These are phyloP conservation scores for Boeremia exigua DNA, from an alignment of 2,329 filamentous ascomycete genomes.

Conservation along the genomic window DNA sequence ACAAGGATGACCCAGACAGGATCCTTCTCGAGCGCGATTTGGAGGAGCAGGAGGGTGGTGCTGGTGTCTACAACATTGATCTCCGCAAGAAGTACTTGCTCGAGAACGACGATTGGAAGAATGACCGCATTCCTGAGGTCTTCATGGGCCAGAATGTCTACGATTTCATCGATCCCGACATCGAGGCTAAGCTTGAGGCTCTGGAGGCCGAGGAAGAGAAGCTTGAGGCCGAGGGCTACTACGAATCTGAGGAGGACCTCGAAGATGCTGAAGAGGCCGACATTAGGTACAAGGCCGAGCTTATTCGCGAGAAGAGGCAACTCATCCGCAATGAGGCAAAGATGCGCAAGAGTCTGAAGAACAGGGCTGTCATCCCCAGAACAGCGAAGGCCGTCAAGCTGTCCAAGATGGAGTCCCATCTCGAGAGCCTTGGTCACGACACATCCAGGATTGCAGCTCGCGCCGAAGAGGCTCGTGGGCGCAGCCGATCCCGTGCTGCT, in stretches of 20 bases:
- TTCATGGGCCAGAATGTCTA: slow-evolving; percentile 97
- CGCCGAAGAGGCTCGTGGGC: slow-evolving; percentile 75
- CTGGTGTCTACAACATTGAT: slow-evolving; percentile 95
- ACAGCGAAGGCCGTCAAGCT: slow-evolving; percentile 80
- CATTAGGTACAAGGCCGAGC: slow-evolving; percentile 85
- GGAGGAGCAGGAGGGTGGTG: slow-evolving; percentile 90
- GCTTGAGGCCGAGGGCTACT: slow-evolving; percentile 89
- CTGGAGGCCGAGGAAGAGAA: slow-evolving; percentile 96
- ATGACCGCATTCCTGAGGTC: slow-evolving; percentile 93
- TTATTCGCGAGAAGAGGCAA: slow-evolving; percentile 93
- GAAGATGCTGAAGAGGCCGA: slow-evolving; percentile 91
- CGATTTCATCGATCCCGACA: slow-evolving; percentile 96
- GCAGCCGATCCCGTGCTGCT: slow-evolving; percentile 66
- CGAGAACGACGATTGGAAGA: slow-evolving; percentile 89
- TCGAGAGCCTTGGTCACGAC: slow-evolving; percentile 86
- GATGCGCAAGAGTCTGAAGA: slow-evolving; percentile 97
- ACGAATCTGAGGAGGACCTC: slow-evolving; percentile 75
- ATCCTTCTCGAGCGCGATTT: slow-evolving; percentile 81
- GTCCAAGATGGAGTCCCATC: slow-evolving; percentile 83
- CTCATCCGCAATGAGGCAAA: slow-evolving; percentile 92
- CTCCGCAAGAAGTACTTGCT: slow-evolving; percentile 86
- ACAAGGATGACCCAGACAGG: slow-evolving; percentile 86
- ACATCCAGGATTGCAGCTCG: slow-evolving; percentile 75
- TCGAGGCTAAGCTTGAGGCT: slow-evolving; percentile 87
- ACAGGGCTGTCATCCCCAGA: slow-evolving; percentile 90